Conservation (phyloP, 768 basidiomycete species). For the Mycena haematopus region DNA sequence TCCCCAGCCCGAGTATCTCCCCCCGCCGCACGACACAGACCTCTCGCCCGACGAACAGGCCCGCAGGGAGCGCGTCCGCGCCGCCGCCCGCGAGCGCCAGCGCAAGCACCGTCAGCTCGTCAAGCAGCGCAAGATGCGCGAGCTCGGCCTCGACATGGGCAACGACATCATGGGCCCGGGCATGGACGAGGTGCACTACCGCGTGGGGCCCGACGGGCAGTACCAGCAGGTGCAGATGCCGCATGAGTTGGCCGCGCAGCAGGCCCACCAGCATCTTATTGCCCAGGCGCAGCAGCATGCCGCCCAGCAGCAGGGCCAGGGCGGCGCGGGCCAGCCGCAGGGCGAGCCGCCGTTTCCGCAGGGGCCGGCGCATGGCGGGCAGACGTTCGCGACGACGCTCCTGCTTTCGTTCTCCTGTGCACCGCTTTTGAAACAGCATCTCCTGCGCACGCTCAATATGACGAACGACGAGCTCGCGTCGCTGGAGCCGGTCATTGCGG, state of each 20-base stretch:
- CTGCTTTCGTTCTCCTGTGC: constrained; percentile 79
- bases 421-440: constrained; percentile 75
- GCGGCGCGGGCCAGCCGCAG: not conserved
- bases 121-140: constrained; percentile 82
- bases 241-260: constrained; percentile 45
- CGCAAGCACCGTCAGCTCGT: constrained; percentile 81
- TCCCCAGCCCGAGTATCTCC: constrained; percentile 31
- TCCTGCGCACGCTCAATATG: constrained; percentile 75
- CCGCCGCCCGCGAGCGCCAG: constrained; percentile 81
- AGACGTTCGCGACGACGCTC: constrained; percentile 81
- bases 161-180: constrained; percentile 65
- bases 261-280: constrained; percentile 32
- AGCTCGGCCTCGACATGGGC: constrained; percentile 83
- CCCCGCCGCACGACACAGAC: constrained; percentile 32
- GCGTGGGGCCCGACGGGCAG: constrained; percentile 55
- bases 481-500: constrained; percentile 80
- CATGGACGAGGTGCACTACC: constrained; percentile 64
- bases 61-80: constrained; percentile 73
- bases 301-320: constrained; percentile 13
- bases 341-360: constrained; percentile 71
- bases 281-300: constrained; percentile 1
- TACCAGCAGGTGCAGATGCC: constrained; percentile 50
- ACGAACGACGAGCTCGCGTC: constrained; percentile 80
- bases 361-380: constrained; percentile 62
- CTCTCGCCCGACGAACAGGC: constrained; percentile 69